phyloP scores from a whole-genome alignment of 164 flowering plant species.

The Buxus sempervirens region DNA sequence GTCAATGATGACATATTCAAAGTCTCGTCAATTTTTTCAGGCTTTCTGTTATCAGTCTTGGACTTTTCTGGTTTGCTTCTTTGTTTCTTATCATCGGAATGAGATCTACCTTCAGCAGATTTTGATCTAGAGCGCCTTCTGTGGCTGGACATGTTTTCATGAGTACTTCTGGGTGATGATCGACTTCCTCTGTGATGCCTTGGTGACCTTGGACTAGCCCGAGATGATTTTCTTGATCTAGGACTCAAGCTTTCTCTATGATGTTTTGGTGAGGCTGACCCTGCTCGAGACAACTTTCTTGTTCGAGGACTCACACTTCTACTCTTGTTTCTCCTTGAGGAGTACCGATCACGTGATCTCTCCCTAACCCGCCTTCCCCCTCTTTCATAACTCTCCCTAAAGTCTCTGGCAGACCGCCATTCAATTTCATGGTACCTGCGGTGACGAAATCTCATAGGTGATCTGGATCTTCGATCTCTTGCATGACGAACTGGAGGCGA shows the following conservation, averaged over 20 bases:
- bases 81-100: conserved; percentile 19
- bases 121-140: conserved; percentile 37
- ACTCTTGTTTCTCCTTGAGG: conserved; percentile 65
- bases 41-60: conserved; percentile 22
- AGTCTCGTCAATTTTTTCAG: conserved; percentile 10
- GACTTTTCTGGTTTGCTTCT: conserved; percentile 25
- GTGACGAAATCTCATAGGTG: conserved; percentile 67
- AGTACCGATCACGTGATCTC: conserved; percentile 43
- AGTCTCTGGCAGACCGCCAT: conserved; percentile 45
- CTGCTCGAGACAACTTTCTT: conserved; percentile 49
- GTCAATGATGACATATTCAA: not conserved
- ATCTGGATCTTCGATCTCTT: conserved; percentile 68
- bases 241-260: conserved; percentile 41
- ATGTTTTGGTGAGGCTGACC: conserved; percentile 43
- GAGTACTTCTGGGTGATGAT: conserved; percentile 31
- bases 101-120: conserved; percentile 29
- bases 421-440: conserved; percentile 49
- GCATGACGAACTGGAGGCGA: conserved; percentile 59
- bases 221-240: conserved; percentile 38
- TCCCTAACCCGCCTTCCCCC: conserved; percentile 48
- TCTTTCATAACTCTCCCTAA: conserved; percentile 46
- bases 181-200: conserved; percentile 32
- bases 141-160: conserved; percentile 27
- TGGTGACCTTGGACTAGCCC: conserved; percentile 56
- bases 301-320: conserved; percentile 67